Base-by-base conservation (phyloP, 2,329 filamentous ascomycete species). In the Paraphoma chrysanthemicola region DNA sequence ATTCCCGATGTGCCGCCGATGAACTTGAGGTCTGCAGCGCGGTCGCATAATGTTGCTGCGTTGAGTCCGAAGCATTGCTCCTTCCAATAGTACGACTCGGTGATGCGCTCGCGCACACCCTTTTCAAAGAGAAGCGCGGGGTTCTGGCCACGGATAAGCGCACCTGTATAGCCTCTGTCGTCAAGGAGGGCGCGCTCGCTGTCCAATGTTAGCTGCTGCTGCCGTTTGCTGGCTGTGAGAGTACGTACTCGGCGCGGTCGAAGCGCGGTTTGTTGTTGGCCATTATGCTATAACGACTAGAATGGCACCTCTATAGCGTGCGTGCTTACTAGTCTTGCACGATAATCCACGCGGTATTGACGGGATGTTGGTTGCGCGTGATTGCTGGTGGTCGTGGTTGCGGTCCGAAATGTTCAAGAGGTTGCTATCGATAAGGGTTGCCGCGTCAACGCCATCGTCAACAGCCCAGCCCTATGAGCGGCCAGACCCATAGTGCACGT, bases 31-130 rank as follows among this genome's bases (percentile, higher is more conserved):
- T 94, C 90, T 28, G 92, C 90, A 0, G 96, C 93, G 63, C 95
- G 91, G 79, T 97, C 92, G 68, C 97, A 90, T 6, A 99, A 77
- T 0, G 87, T 89, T 1, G 88, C 88, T 3, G 86, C 85, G 80
- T 98, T 99, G 63, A 99, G 84, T 42, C 91, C 95, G 79, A 98
- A 99, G 77, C 95, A 97, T 80, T 97, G 93, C 79, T 98, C 95
- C 78, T 97, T 97, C 90, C 93, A 99, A 82, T 97, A 99, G 80
- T 97, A 96, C 51, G 88, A 92, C 73, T 97, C 93, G 66, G 93
- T 88, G 77, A 99, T 97, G 73, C 95, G 93, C 79, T 99, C 95
- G 73, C 91, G 91, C 64, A 97, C 92, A 41, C 93, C 90, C 77
- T 96, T 97, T 78, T 98, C 94, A 85, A 98, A 91, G 57, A 98